Evolutionary conservation across 129 eudicot species (phyloP).

Genomic region (carrot (Daucus carota)): DH1_v3.0 NC_030389.2:37228001-37228500

Average conservation of each 20-base stretch:
- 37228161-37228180: not conserved
- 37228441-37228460: not conserved
- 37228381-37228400: not conserved
- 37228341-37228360: not conserved
- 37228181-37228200: too few relatives aligned
- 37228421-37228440: not conserved
- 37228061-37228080: not conserved
- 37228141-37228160: not conserved
- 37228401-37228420: not conserved
- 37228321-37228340: not conserved
- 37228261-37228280: not conserved
- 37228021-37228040: not conserved
- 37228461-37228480: not conserved
- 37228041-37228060: not conserved
- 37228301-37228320: not conserved
- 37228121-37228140: not conserved
- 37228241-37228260: too few relatives aligned
- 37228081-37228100: not conserved
- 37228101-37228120: not conserved
- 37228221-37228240: too few relatives aligned
- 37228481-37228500: not conserved
- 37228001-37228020: too few relatives aligned
- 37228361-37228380: too few relatives aligned
- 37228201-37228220: too few relatives aligned
- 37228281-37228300: accelerated